phyloP scores from a whole-genome alignment of 2,329 filamentous ascomycete genomes.

The Alternaria sp. region DNA sequence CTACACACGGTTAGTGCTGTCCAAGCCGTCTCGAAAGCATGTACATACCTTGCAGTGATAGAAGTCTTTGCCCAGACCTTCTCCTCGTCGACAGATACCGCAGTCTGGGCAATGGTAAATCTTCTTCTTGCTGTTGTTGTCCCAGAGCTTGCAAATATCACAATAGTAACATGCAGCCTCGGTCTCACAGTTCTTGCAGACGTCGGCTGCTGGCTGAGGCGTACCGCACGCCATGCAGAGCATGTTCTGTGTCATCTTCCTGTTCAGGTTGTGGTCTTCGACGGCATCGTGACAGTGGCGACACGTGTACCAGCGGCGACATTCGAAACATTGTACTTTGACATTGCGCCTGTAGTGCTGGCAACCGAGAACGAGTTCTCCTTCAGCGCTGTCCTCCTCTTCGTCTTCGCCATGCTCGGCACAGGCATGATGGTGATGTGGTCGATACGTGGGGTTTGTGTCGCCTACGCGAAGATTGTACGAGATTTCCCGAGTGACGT shows the following conservation, averaged over 20 bases:
- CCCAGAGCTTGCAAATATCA: slow-evolving; percentile 94
- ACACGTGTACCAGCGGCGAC: slow-evolving; percentile 92
- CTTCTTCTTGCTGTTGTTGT: slow-evolving; percentile 86
- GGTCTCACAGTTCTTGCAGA: slow-evolving; percentile 78
- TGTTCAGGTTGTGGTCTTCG: slow-evolving; percentile 80
- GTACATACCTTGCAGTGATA: slow-evolving; percentile 91
- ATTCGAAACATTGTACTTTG: slow-evolving; percentile 91
- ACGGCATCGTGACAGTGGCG: slow-evolving; percentile 89
- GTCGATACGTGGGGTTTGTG: slow-evolving; percentile 44
- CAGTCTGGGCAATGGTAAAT: slow-evolving; percentile 98
- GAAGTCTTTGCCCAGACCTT: slow-evolving; percentile 94
- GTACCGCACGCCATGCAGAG: slow-evolving; percentile 94
- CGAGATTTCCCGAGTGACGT: slow-evolving; percentile 46
- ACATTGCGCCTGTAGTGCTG: slow-evolving; percentile 95
- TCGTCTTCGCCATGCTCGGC: slow-evolving; percentile 58
- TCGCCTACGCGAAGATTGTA: slow-evolving; percentile 49
- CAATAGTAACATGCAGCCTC: slow-evolving; percentile 91
- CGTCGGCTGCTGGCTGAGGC: slow-evolving; percentile 80
- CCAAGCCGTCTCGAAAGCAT: slow-evolving; percentile 14
- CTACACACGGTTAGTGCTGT: slow-evolving; percentile 41
- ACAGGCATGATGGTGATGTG: slow-evolving; percentile 23
- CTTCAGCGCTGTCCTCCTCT: slow-evolving; percentile 60
- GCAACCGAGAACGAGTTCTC: slow-evolving; percentile 71
- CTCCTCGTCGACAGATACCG: slow-evolving; percentile 90
- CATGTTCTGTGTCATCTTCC: slow-evolving; percentile 91